A percentile compares a stretch with the other conserved stretches of the same genome.
phyloP scores from a whole-genome alignment of 148 eudicot genomes.

The Gaultheria prostrata region DNA sequence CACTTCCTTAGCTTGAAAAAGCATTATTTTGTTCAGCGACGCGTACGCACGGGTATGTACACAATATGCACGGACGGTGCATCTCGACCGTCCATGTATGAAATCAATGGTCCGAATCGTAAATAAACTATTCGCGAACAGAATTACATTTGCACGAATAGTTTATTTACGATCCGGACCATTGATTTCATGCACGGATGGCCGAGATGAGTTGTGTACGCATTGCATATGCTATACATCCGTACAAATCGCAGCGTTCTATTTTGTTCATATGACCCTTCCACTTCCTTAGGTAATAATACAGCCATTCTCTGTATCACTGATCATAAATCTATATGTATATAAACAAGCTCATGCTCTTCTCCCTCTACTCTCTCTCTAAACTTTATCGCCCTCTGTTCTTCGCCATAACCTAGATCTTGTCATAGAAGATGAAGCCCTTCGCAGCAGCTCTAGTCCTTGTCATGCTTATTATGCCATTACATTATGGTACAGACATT shows the following conservation, averaged over 20 bases:
- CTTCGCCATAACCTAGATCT: not conserved
- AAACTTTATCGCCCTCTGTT: not conserved
- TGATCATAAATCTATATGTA: not conserved
- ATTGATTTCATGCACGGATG: too few relatives aligned
- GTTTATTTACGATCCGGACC: too few relatives aligned
- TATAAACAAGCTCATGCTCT: too few relatives aligned
- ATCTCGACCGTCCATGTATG: too few relatives aligned
- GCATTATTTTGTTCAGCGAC: not conserved
- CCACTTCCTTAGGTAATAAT: not conserved
- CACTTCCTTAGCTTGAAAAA: not conserved
- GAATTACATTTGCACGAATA: too few relatives aligned
- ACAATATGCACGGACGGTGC: too few relatives aligned
- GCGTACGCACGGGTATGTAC: too few relatives aligned
- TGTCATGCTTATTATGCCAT: not conserved
- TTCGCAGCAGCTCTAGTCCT: not conserved
- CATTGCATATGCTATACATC: too few relatives aligned
- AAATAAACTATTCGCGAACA: too few relatives aligned
- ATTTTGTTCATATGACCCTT: not conserved
- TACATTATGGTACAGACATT: conserved; percentile 4
- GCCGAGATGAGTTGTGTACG: too few relatives aligned
- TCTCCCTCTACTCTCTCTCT: not conserved
- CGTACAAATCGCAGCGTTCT: too few relatives aligned
- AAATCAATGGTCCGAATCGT: too few relatives aligned
- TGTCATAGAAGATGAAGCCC: not conserved
- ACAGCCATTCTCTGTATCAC: not conserved